Percentiles rank a stretch among this genome's conserved stretches.
Conservation (phyloP, 805 yeast genomes). For the Saccharomycopsis schoenii region DNA sequence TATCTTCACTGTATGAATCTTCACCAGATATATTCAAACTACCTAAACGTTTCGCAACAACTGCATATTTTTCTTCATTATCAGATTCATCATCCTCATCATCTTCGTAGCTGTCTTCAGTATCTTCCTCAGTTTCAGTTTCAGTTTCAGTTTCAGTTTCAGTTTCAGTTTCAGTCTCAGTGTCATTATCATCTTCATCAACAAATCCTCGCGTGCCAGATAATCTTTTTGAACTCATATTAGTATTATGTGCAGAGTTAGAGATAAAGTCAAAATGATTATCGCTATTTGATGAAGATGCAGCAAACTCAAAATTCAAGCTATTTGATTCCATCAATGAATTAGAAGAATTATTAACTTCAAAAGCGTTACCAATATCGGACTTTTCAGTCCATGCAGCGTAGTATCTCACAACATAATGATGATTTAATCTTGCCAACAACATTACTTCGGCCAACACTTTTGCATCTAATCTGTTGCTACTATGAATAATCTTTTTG, state of each 20-base stretch:
- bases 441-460: conserved; percentile 87
- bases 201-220: conserved; percentile 18
- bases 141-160: conserved; percentile 43
- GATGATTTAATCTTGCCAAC: conserved; percentile 85
- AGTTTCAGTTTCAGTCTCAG: conserved; percentile 47
- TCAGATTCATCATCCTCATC: conserved; percentile 20
- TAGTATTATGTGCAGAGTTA: conserved; percentile 29
- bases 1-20: conserved; percentile 20
- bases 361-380: conserved; percentile 19
- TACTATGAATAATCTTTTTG: conserved; percentile 78
- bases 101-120: conserved; percentile 23
- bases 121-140: conserved; percentile 48
- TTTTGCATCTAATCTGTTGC: conserved; percentile 58
- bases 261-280: conserved; percentile 55
- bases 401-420: conserved; percentile 90
- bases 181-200: background rate
- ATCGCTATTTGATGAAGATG: conserved; percentile 5
- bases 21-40: conserved; percentile 8
- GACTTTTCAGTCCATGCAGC: conserved; percentile 93
- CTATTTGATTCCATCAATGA: background rate
- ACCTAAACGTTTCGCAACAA: background rate
- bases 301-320: conserved; percentile 13
- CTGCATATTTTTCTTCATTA: background rate
- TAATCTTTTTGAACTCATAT: conserved; percentile 19
- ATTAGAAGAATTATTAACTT: background rate